Base-by-base conservation (phyloP, 2,329 filamentous ascomycete species). In the Aspergillus candidus region DNA sequence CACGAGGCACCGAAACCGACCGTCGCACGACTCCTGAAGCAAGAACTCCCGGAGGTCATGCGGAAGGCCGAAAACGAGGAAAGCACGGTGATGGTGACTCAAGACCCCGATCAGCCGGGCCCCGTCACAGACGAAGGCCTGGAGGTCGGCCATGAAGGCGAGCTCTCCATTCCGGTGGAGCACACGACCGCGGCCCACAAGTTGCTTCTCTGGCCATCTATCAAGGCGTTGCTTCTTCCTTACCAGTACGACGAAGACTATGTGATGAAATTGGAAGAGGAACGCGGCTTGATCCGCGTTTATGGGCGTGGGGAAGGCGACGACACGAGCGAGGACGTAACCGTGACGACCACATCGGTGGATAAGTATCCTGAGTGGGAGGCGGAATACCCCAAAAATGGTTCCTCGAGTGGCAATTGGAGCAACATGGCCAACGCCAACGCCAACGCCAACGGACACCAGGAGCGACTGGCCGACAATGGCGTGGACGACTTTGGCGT, bases 181-280 rank as follows among this genome's bases (percentile, higher is more conserved):
- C 91, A 97, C 59, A 94, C 88, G 0, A 96, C 90, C 0, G 80
- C 88, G n/a, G 89, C 89, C 1, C 87, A 93, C 40, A 79, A 89
- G 50, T 72, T 97, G 13, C 71, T 97, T 22, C 74, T 78, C 37
- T 89, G 85, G 82, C 77, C 77, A 0, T 77, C 82, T 0, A 88
- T 93, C 43, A 68, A 74, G 60, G 69, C 75, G 49, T 61, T 96
- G 59, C 80, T 87, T 30, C 43, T 66, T 45, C 54, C 72, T 56
- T 71, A 73, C 29, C 74, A 75, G 41, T 74, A 82, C 18, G 78
- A 80, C 43, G 79, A 85, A 52, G 68, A 77, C 31, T 94, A 89
- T 61, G 87, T 89, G 0, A 85, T 93, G 63, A 75, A 80, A 22
- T 74, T 82, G 41, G 89, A 94, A 63, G 80, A 87, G 57, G 76